Percentiles rank a stretch among this genome's conserved stretches.
Evolutionary conservation across 768 basidiomycete genomes (phyloP).

Genomic region (Lactarius indigo): DNA sequence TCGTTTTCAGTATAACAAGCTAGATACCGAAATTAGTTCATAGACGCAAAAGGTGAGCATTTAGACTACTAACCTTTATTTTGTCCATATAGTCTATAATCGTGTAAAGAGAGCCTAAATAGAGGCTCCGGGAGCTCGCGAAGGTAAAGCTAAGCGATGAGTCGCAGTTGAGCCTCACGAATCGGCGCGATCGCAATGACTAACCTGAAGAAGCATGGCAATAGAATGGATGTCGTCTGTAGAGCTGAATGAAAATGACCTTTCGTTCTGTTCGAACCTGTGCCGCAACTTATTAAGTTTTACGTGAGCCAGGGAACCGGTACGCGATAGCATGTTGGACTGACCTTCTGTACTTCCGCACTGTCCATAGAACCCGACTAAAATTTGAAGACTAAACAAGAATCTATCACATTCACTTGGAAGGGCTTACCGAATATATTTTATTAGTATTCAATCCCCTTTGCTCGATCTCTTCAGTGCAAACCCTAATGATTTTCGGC

Average conservation of each 20-base stretch:
- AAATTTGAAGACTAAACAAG: constrained; percentile 3
- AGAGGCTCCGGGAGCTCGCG: constrained; percentile 88
- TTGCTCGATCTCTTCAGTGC: constrained; percentile 77
- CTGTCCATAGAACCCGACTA: constrained; percentile 68
- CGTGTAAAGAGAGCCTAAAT: constrained; percentile 80
- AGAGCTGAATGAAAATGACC: constrained; percentile 65
- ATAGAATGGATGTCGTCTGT: constrained; percentile 81
- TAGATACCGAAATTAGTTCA: constrained; percentile 30
- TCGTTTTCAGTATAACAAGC: constrained; percentile 68
- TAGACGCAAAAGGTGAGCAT: background rate
- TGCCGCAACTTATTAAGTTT: constrained; percentile 62
- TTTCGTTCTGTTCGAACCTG: constrained; percentile 82
- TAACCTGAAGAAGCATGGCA: constrained; percentile 79
- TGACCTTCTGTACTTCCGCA: constrained; percentile 79
- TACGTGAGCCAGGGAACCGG: constrained; percentile 6
- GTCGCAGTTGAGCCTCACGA: background rate
- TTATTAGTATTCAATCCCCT: constrained; percentile 77
- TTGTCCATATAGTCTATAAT: constrained; percentile 78
- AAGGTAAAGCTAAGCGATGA: constrained; percentile 58
- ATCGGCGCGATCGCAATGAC: constrained; percentile 20
- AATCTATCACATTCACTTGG: background rate
- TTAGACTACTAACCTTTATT: constrained; percentile 52
- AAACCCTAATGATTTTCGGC: constrained; percentile 77
- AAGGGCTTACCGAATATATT: constrained; percentile 62
- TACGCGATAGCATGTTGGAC: constrained; percentile 21